phyloP scores from a whole-genome alignment of 805 yeast species.

The Lachancea meyersii region DNA sequence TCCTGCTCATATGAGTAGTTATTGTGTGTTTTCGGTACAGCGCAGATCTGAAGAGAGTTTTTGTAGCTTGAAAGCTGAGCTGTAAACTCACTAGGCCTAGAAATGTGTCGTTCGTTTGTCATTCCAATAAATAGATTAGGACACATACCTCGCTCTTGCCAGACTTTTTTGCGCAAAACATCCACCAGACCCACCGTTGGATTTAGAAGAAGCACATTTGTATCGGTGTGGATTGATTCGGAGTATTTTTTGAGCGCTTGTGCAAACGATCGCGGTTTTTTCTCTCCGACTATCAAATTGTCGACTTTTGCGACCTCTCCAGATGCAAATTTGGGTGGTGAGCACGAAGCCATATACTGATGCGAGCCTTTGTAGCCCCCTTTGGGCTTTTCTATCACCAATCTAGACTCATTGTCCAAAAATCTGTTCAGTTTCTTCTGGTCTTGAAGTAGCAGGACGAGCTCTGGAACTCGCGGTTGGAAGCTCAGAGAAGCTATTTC shows the following conservation, averaged over 20 bases:
- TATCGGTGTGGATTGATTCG: slow-evolving; percentile 35
- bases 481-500: slow-evolving; percentile 38
- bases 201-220: slow-evolving; percentile 56
- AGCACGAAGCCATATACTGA: slow-evolving; percentile 31
- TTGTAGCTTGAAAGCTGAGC: neutral
- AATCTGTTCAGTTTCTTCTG: slow-evolving; percentile 39
- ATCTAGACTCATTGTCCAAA: slow-evolving; percentile 35
- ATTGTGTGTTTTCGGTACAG: slow-evolving; percentile 1
- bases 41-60: slow-evolving; percentile 3
- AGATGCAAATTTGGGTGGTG: slow-evolving; percentile 28
- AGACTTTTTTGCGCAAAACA: slow-evolving; percentile 40
- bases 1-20: slow-evolving; percentile 11
- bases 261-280: slow-evolving; percentile 48
- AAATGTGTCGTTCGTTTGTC: slow-evolving; percentile 7
- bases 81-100: slow-evolving; percentile 4
- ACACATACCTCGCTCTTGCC: slow-evolving; percentile 41
- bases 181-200: slow-evolving; percentile 69
- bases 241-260: slow-evolving; percentile 44
- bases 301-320: slow-evolving; percentile 34
- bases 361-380: slow-evolving; percentile 4
- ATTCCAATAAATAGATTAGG: slow-evolving; percentile 59
- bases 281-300: slow-evolving; percentile 55
- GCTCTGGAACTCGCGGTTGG: slow-evolving; percentile 35
- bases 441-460: slow-evolving; percentile 39
- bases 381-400: slow-evolving; percentile 27